Percentiles rank a stretch among this genome's conserved stretches.
These are phyloP conservation scores for Hypoxylon sp. DNA, from an alignment of 2,329 filamentous ascomycete genomes.

Conservation along the genomic window DNA sequence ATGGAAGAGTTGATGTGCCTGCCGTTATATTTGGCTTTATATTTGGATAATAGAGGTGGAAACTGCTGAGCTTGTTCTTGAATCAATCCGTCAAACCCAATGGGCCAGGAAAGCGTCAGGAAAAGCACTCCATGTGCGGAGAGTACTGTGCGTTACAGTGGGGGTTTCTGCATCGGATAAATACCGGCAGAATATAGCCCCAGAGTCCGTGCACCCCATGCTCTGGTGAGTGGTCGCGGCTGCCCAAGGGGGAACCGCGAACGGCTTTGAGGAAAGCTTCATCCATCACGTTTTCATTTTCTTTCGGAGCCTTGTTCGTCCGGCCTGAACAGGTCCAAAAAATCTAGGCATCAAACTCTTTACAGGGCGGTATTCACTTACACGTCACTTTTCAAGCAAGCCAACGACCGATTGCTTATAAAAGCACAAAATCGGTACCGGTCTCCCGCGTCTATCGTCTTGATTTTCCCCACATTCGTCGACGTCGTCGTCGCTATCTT, in stretches of 20 bases:
- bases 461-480: constrained; percentile 4
- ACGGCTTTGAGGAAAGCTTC: constrained; percentile 39
- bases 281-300: constrained; percentile 29
- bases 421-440: constrained; percentile 13
- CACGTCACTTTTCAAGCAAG: constrained; percentile 14
- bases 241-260: constrained; percentile 41
- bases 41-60: no score
- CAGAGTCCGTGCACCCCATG: constrained; percentile 21
- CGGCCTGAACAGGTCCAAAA: constrained; percentile 31
- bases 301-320: constrained; percentile 25
- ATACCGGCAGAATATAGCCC: constrained; percentile 14
- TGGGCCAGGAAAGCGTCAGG: not conserved
- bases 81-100: not conserved
- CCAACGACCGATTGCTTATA: not conserved
- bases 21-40: not conserved
- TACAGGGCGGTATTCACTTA: constrained; percentile 20
- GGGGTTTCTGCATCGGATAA: constrained; percentile 26
- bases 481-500: constrained; percentile 7
- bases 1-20: constrained; percentile 3
- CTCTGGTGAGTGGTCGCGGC: constrained; percentile 26
- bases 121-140: no score
- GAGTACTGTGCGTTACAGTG: no score
- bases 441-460: not conserved
- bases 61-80: no score
- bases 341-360: constrained; percentile 12